A percentile compares a stretch with the other conserved stretches of the same genome.
Evolutionary conservation across 2,329 filamentous ascomycete genomes (phyloP).

Genomic region (Colletotrichum orchidophilum): DNA sequence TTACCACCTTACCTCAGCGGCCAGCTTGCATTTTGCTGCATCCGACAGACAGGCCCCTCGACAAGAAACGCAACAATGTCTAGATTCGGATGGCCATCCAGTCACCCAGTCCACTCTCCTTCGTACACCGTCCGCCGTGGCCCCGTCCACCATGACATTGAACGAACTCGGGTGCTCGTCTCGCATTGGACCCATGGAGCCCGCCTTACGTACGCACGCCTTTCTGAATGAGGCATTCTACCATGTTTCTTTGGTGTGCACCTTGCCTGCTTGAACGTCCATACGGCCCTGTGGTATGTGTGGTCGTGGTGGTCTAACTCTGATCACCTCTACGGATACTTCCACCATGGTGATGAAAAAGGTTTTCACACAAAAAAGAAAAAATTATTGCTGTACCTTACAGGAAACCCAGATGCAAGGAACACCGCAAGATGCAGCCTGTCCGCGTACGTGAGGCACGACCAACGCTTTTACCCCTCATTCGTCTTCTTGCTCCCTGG

Average conservation of each 20-base stretch:
- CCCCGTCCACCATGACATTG: slow-evolving; percentile 12
- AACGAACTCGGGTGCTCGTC: slow-evolving; percentile 26
- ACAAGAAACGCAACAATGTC: neutral
- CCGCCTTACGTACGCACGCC: slow-evolving; percentile 27
- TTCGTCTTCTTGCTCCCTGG: slow-evolving; percentile 12
- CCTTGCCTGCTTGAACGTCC: neutral
- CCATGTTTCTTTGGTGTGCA: neutral
- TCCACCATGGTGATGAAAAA: neutral
- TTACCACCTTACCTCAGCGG: neutral
- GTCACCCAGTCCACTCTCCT: neutral
- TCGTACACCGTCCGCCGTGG: neutral
- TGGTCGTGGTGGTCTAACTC: neutral
- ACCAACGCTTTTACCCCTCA: slow-evolving; percentile 10
- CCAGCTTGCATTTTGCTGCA: neutral
- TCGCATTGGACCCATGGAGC: slow-evolving; percentile 8
- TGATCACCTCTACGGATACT: neutral
- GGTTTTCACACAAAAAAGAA: neutral
- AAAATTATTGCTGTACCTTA: slow-evolving; percentile 15
- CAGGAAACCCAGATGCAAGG: slow-evolving; percentile 30
- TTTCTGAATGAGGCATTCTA: slow-evolving; percentile 18
- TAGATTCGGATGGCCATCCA: slow-evolving; percentile 6
- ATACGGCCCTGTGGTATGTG: neutral
- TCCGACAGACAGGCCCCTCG: neutral
- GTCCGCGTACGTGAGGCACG: neutral
- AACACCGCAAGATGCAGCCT: slow-evolving; percentile 5